phyloP scores from a whole-genome alignment of 352 stramenopile genomes.

The Thalassiosira ordinaria region DNA sequence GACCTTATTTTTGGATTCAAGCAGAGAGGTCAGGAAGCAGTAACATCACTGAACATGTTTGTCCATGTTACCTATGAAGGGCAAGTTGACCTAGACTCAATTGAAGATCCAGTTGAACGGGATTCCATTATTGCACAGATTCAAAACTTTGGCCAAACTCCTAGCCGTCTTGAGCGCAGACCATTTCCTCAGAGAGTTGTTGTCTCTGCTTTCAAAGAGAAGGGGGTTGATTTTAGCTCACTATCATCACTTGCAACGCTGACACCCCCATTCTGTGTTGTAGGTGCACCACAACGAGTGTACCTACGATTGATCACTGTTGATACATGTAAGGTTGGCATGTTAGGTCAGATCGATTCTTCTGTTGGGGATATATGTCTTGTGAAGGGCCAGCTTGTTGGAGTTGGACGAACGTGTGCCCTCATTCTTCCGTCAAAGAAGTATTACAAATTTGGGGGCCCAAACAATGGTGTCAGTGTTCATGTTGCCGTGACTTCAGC shows the following conservation, averaged over 20 bases:
- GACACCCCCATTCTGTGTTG: slow-evolving; percentile 85
- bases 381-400: slow-evolving; percentile 81
- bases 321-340: slow-evolving; percentile 81
- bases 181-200: slow-evolving; percentile 75
- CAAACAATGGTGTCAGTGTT: slow-evolving; percentile 85
- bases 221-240: slow-evolving; percentile 81
- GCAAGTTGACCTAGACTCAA: slow-evolving; percentile 95
- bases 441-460: slow-evolving; percentile 80
- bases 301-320: slow-evolving; percentile 66
- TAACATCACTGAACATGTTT: slow-evolving; percentile 96
- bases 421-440: slow-evolving; percentile 81
- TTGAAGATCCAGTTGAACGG: slow-evolving; percentile 92
- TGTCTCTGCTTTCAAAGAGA: slow-evolving; percentile 69
- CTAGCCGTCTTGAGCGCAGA: slow-evolving; percentile 78
- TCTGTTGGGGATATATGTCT: slow-evolving; percentile 85
- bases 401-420: slow-evolving; percentile 78
- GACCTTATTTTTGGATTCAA: slow-evolving; percentile 99
- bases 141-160: slow-evolving; percentile 88
- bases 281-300: slow-evolving; percentile 78
- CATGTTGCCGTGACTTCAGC: slow-evolving; percentile 74
- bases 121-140: slow-evolving; percentile 91
- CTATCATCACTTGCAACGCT: slow-evolving; percentile 74
- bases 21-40: slow-evolving; percentile 92
- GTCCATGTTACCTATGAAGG: slow-evolving; percentile 99
- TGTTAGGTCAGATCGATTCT: slow-evolving; percentile 73